Evolutionary conservation across 257 asterid species (phyloP).

Genomic region (Pogostemon cablin): DNA sequence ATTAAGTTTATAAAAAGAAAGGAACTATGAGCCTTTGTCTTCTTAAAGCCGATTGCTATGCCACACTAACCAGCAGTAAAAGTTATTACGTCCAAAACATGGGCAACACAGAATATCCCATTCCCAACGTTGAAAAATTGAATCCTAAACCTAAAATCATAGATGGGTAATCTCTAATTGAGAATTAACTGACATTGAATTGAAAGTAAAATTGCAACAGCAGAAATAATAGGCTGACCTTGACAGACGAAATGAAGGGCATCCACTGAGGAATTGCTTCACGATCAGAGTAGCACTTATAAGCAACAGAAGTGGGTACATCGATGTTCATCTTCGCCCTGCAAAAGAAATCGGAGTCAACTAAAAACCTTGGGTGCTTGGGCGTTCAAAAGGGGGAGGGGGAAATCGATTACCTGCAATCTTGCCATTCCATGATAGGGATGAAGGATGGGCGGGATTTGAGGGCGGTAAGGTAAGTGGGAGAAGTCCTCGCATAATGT

Average conservation of each 20-base stretch:
- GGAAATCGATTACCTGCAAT: conserved; percentile 65
- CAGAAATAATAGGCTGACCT: conserved; percentile 43
- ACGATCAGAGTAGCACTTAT: conserved; percentile 82
- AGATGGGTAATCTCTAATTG: background rate
- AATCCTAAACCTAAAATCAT: background rate
- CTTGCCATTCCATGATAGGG: conserved; percentile 88
- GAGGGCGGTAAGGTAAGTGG: conserved; percentile 32
- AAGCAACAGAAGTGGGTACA: conserved; percentile 88
- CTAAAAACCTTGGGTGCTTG: background rate
- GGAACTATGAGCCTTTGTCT: conserved; percentile 16
- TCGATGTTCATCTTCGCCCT: conserved; percentile 84
- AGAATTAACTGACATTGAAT: background rate
- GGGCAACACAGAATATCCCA: background rate
- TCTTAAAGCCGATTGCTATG: background rate
- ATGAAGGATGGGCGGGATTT: conserved; percentile 43
- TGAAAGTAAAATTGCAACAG: background rate
- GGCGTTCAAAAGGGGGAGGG: background rate
- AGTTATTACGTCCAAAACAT: conserved; percentile 13
- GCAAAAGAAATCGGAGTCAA: conserved; percentile 33
- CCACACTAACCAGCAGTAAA: background rate
- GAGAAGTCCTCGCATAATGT: conserved; percentile 34
- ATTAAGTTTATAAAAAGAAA: background rate
- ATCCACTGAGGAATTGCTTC: conserved; percentile 93
- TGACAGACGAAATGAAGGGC: conserved; percentile 93
- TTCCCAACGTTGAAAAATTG: background rate